These are phyloP conservation scores for Bisporella sp. DNA, from an alignment of 2,329 filamentous ascomycete genomes.

Conservation along the genomic window DNA sequence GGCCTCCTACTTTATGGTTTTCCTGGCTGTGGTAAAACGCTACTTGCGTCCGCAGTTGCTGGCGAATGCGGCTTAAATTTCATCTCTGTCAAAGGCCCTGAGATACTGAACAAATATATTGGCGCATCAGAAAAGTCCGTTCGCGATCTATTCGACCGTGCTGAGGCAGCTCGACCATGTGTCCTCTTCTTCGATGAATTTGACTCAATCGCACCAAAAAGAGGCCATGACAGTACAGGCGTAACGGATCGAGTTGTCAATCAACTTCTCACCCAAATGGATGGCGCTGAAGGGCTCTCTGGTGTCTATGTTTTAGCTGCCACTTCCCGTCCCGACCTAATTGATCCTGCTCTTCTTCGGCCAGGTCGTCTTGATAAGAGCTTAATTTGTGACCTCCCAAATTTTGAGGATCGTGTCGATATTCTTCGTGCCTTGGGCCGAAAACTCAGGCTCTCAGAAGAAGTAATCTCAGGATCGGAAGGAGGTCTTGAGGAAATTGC, in stretches of 20 bases:
- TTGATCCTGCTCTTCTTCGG: constrained; percentile 86
- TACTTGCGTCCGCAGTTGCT: constrained; percentile 92
- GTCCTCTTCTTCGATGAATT: constrained; percentile 99
- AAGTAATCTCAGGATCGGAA: constrained; percentile 37
- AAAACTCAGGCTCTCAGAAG: constrained; percentile 67
- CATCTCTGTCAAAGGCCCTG: constrained; percentile 95
- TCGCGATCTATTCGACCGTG: constrained; percentile 88
- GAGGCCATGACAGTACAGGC: constrained; percentile 93
- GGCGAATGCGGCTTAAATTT: constrained; percentile 98
- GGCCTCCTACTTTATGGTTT: constrained; percentile 91
- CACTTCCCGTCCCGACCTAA: constrained; percentile 86
- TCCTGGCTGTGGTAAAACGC: constrained; percentile 92
- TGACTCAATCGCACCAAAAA: constrained; percentile 93
- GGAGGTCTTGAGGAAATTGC: constrained; percentile 55
- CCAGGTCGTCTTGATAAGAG: constrained; percentile 93
- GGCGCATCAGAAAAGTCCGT: constrained; percentile 96
- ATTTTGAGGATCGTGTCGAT: constrained; percentile 72
- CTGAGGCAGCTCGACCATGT: constrained; percentile 83
- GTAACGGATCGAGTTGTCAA: constrained; percentile 99
- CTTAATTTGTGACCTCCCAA: constrained; percentile 83
- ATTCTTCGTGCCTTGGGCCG: constrained; percentile 79
- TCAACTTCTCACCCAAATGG: constrained; percentile 97
- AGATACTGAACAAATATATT: constrained; percentile 99
- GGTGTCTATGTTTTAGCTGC: constrained; percentile 96
- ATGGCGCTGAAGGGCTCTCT: constrained; percentile 88